Conservation (phyloP, 169 alveolate genomes). For the Plasmodium gallinaceum region DNA sequence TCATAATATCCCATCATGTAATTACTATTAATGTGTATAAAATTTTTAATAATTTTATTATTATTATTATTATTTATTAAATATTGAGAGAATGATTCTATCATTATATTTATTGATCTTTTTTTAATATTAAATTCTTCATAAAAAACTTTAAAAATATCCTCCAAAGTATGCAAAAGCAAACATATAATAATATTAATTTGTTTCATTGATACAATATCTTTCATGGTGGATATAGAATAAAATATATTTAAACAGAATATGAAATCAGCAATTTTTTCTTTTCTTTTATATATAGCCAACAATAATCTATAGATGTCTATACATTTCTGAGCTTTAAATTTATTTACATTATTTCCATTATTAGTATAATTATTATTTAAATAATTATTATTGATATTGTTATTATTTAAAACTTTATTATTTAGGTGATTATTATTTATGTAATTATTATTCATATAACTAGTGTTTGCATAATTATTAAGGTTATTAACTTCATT, state of each 20-base stretch:
- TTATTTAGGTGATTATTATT: not conserved
- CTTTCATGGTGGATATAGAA: constrained; percentile 21
- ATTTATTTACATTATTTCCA: not conserved
- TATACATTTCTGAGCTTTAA: constrained; percentile 20
- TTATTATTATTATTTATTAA: not conserved
- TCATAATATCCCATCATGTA: too few relatives aligned
- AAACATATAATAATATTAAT: constrained; percentile 27
- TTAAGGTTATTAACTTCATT: too few relatives aligned
- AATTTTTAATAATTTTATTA: not conserved
- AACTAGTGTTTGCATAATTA: too few relatives aligned
- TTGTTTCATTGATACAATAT: constrained; percentile 50
- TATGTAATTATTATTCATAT: not conserved
- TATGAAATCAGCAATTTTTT: constrained; percentile 67
- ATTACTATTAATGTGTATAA: too few relatives aligned
- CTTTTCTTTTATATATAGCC: constrained; percentile 55
- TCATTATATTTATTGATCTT: constrained; percentile 54
- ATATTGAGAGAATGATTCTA: constrained; percentile 14
- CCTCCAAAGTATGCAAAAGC: constrained; percentile 50
- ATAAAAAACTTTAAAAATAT: constrained; percentile 27
- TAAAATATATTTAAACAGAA: constrained; percentile 53
- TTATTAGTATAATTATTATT: constrained; percentile 6
- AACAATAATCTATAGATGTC: constrained; percentile 60
- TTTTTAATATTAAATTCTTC: constrained; percentile 16
- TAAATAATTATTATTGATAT: not conserved
- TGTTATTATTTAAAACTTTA: not conserved